Percentiles rank a stretch among this genome's conserved stretches.
phyloP scores from a whole-genome alignment of 306 rosid species.

The Casuarina glauca region DNA sequence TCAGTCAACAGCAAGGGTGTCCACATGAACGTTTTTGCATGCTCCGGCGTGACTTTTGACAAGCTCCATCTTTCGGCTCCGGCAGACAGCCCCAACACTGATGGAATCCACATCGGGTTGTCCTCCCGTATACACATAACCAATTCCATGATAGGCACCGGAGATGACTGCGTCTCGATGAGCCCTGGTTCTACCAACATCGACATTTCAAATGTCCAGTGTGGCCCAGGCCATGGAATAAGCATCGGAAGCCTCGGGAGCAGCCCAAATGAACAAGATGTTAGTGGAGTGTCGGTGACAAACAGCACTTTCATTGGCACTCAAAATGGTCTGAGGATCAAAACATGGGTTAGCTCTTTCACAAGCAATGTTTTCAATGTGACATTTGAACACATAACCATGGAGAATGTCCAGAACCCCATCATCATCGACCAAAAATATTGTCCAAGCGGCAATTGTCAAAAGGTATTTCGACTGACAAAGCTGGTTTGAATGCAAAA shows the following conservation, averaged over 20 bases:
- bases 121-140: not conserved
- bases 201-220: not conserved
- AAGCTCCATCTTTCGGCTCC: conserved; percentile 28
- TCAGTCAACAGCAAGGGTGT: conserved; percentile 33
- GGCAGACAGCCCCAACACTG: conserved; percentile 29
- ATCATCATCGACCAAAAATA: conserved; percentile 47
- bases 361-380: conserved; percentile 19
- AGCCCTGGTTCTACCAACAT: conserved; percentile 14
- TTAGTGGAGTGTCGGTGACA: not conserved
- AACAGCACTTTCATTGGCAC: conserved; percentile 31
- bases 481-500: too few species aligned
- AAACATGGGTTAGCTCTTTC: conserved; percentile 33
- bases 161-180: conserved; percentile 41
- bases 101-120: conserved; percentile 19
- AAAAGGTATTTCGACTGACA: too few species aligned
- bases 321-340: conserved; percentile 37
- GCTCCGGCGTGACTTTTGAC: not conserved
- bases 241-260: conserved; percentile 41
- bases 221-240: conserved; percentile 49
- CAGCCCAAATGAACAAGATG: not conserved
- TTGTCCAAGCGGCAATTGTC: conserved; percentile 24
- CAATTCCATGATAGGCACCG: conserved; percentile 15
- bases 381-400: not conserved
- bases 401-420: conserved; percentile 31
- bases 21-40: conserved; percentile 21